Evolutionary conservation across 495 filamentous ascomycete genomes (phyloP).

Genomic region (Penicillium dipodomyicola): DNA sequence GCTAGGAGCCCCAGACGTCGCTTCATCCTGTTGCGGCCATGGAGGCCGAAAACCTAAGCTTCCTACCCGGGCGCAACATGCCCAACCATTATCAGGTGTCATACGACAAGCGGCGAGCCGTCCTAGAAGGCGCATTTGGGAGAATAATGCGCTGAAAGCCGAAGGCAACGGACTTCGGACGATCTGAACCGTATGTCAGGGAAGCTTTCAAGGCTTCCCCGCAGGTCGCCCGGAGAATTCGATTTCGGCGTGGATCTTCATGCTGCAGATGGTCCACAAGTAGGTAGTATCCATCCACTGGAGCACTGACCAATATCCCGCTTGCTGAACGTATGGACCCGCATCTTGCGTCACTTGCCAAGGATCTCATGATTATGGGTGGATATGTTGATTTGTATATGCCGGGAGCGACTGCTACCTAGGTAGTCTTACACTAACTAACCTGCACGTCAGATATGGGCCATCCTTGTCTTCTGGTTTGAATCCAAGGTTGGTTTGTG

Average conservation of each 20-base stretch:
- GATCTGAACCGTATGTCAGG: slow-evolving; percentile 33
- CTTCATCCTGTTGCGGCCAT: slow-evolving; percentile 34
- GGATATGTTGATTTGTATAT: slow-evolving; percentile 43
- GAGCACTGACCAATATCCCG: slow-evolving; percentile 44
- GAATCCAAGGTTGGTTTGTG: background rate
- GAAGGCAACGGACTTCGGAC: slow-evolving; percentile 30
- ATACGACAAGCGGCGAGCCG: no score
- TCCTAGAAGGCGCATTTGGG: slow-evolving; percentile 33
- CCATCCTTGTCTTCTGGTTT: background rate
- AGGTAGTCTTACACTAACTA: slow-evolving; percentile 25
- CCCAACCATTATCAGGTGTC: slow-evolving; percentile 10
- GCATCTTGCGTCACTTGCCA: slow-evolving; percentile 38
- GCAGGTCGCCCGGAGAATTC: slow-evolving; percentile 27
- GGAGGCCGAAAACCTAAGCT: slow-evolving; percentile 32
- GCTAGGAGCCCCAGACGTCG: slow-evolving; percentile 32
- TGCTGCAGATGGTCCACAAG: slow-evolving; percentile 39
- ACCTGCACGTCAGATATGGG: slow-evolving; percentile 36
- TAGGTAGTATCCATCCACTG: slow-evolving; percentile 37
- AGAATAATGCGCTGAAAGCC: slow-evolving; percentile 30
- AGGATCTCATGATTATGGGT: slow-evolving; percentile 41
- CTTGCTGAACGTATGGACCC: slow-evolving; percentile 40
- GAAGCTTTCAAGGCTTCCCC: slow-evolving; percentile 36
- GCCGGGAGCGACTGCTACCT: slow-evolving; percentile 32
- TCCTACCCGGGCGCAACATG: slow-evolving; percentile 32
- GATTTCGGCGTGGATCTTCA: slow-evolving; percentile 19